Conservation (phyloP, 139 green algal species). For the Picochlorum sp. region DNA sequence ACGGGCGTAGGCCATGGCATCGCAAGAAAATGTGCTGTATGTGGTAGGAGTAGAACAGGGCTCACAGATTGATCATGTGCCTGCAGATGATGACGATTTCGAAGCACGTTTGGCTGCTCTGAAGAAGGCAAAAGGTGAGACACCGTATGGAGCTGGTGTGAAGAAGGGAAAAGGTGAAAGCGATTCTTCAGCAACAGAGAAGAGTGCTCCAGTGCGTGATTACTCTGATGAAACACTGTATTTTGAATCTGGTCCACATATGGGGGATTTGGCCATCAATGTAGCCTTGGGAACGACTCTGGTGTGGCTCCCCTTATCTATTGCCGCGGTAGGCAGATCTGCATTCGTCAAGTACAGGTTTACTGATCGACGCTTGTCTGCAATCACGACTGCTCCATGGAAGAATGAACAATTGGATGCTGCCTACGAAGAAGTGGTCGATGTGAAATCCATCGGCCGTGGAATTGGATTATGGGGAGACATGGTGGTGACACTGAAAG, state of each 20-base stretch:
- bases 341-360: conserved; percentile 84
- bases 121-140: conserved; percentile 54
- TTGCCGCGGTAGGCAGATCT: conserved; percentile 56
- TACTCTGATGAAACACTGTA: conserved; percentile 55
- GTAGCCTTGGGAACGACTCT: conserved; percentile 68
- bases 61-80: neutral
- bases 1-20: too few species aligned
- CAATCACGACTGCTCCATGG: conserved; percentile 73
- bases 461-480: conserved; percentile 80
- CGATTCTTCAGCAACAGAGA: neutral
- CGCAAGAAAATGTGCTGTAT: too few species aligned
- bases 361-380: conserved; percentile 71
- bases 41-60: neutral
- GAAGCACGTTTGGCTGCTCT: conserved; percentile 63
- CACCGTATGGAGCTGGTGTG: conserved; percentile 33
- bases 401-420: conserved; percentile 48
- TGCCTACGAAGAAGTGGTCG: conserved; percentile 59
- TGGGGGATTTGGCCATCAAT: conserved; percentile 74
- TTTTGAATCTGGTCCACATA: conserved; percentile 47
- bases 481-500: conserved; percentile 76
- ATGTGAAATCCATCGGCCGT: conserved; percentile 63
- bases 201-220: conserved; percentile 37
- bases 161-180: conserved; percentile 3
- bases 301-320: conserved; percentile 74
- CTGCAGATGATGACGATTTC: conserved; percentile 48